Base-by-base conservation (phyloP, 495 filamentous ascomycete genomes). In the Aspergillus diversus region DNA sequence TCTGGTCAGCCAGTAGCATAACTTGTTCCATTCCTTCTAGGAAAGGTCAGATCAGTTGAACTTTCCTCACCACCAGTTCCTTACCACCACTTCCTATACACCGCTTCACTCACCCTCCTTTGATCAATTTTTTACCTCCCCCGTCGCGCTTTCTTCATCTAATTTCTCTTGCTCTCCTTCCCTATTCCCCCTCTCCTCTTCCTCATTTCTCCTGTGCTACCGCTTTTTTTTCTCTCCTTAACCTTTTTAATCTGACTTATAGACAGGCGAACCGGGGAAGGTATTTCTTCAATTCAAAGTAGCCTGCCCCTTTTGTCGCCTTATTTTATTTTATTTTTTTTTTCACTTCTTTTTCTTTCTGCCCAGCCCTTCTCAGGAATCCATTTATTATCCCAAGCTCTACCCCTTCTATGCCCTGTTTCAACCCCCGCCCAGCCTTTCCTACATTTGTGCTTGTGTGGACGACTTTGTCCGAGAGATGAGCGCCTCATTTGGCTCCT, bases 401-500 rank as follows among this genome's bases (percentile, higher is more conserved):
- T 27, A 1, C 21, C 21, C 21, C 2, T 27, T 27, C 21, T 27
- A 27, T 27, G 21, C 21, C 21, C 21, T 42, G 13, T 11, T 33
- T 47, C 42, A 17, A 47, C 32, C 56, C 43, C 43, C 34, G 34
- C 43, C 56, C 33, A 43, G 33, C 57, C 57, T 50, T 50, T 50
- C 49, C 7, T 4, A 53, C n/a, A 7, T 27, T 58, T 59, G 39
- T 15, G 52, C 12, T 55, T 34, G 56, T 50, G 66, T 70, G 64
- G 72, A 69, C 70, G 69, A 31, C 60, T 63, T 59, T 69, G 70
- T 69, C 71, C 71, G 71, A 77, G 73, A 73, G 63, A 78, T 78
- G 72, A 77, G 59, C 67, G 66, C 63, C 67, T 60, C 55, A 67
- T 68, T 65, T 61, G 56, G 60, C 63, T 70, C 71, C 62, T 71